Evolutionary conservation across 768 basidiomycete species (phyloP), one percentile per base, ranked within the genome.

Genomic region (Filobasidium floriforme): DNA sequence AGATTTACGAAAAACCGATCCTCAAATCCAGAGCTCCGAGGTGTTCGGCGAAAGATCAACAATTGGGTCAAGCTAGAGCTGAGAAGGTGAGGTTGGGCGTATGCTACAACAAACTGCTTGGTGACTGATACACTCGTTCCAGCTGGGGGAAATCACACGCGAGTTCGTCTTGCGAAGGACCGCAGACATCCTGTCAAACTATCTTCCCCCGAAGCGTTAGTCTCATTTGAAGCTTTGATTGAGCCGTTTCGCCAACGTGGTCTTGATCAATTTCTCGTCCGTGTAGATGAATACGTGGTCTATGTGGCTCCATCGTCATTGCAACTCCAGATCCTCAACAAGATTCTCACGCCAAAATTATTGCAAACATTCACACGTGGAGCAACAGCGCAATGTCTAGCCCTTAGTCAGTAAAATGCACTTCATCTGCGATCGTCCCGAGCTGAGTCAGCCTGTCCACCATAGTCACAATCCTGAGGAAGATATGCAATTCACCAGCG

Each of bases 221-320:
- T 77, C 14, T n/a, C n/a, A n/a, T n/a, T n/a, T n/a, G n/a, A 96
- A 96, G 81, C 82, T 92, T 96, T 65, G 29, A 69, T 49, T 66
- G n/a, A 32, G 26, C 15, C 12, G 15, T 4, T 57, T 24, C 51
- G 52, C 19, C 24, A 19, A 29, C 51, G 10, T 15, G 11, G 37
- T 14, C 46, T 52, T 52, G 28, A 68, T 32, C 22, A 4, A 5
- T 46, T 72, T 18, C 62, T 19, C 10, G n/a, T 19, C 28, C 9
- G 9, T 9, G 3, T 69, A 98, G 94, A 89, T 74, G 96, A 99
- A 85, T 97, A 94, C 75, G 89, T 94, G n/a, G 87, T 98, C n/a
- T 98, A 98, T 76, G 83, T 96, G 37, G 86, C 87, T 6, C 94
- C 96, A 0, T 92, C 92, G 0, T 59, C 79, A n/a, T 80, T 96